Evolutionary conservation across 176 grass and related monocot genomes (phyloP), one percentile per base, ranked within the genome.

Genomic region (Leersia perrieri): DNA sequence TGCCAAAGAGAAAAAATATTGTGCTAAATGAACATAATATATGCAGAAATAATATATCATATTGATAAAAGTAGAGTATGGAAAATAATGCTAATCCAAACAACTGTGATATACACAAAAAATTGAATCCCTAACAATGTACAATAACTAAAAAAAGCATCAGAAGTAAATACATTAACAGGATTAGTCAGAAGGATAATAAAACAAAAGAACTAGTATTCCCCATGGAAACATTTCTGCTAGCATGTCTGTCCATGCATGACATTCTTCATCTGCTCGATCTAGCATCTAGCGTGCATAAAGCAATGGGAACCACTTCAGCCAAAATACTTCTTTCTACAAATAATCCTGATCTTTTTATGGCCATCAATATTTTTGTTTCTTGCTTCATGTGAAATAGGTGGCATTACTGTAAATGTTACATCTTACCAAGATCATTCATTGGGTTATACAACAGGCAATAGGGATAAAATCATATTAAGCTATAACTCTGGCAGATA

Each of bases 1-100:
- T 94, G 87, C 64, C 60, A 70, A 22, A 39, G 55, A 68, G 62
- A 33, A 80, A 70, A 18, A 41, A 3, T 42, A 33, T 57, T 77
- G 30, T 42, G 35, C 63, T 49, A 39, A 68, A 38, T 70, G 16
- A 79, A 53, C 34, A 14, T 15, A 9, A 60, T n/a, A 26, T 55
- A 81, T 67, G 66, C 35, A 80, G 25, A 79, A 25, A 68, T 7
- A 76, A 70, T 20, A 63, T 51, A 71, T 22, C 31, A 27, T 14
- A 87, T 25, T 72, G 5, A 64, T 44, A 42, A 31, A 35, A 5
- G 39, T 55, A 11, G 33, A 72, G 61, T 40, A 42, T 10, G 23
- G 27, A 66, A 53, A 35, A 42, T 18, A n/a, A 72, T 20, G 31
- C 5, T 28, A 75, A 6, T 67, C 28, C 23, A 88, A 79, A 63